Evolutionary conservation across 805 yeast species (phyloP), one percentile per base, ranked within the genome.

Genomic region (Yarrowia alimentaria): DNA sequence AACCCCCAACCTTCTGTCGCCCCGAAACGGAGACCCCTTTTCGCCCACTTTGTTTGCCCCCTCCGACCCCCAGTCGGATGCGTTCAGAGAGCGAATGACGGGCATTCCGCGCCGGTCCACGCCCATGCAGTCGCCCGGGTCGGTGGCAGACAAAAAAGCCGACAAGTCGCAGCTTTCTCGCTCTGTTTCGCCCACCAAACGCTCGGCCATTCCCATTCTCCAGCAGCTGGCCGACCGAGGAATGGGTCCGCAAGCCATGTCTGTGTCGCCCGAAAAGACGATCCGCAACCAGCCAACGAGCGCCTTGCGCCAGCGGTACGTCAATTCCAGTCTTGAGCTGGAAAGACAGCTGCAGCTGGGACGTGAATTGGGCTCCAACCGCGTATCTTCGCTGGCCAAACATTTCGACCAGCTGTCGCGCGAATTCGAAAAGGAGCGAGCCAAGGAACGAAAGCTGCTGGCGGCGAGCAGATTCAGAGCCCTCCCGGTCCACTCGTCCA

Each of bases 391-490:
- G 6, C 56, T 70, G 12, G 72, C 74, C 52, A 78, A 83, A 66
- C 91, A 86, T 59, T 79, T 86, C 56, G 93, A 84, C 58, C 85
- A 84, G 52, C 69, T 86, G 9, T 85, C 96, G 0, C 74, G 75
- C 58, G 97, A 93, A 62, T 90, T 91, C 63, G 94, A 86, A 61
- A 74, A 80, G 57, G 95, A 90, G 61, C 78, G 98, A 61, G 95
- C 87, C 56, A 68, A 73, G 35, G 96, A 91, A 61, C 75, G 88
- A 54, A 70, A 75, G 52, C 80, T 83, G 55, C 62, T 86, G 33
- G 73, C 78, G 34, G 72, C 68, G 56, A 74, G 80, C 57, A 76
- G 82, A 58, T 79, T 80, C 62, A 73, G 81, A 54, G 87, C 91
- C 0, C 69, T 73, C 11, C 89, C 93, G 6, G 77, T 87, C 45